Base-by-base conservation (phyloP, 2,329 filamentous ascomycete species). In the Aspergillus phoenicis region DNA sequence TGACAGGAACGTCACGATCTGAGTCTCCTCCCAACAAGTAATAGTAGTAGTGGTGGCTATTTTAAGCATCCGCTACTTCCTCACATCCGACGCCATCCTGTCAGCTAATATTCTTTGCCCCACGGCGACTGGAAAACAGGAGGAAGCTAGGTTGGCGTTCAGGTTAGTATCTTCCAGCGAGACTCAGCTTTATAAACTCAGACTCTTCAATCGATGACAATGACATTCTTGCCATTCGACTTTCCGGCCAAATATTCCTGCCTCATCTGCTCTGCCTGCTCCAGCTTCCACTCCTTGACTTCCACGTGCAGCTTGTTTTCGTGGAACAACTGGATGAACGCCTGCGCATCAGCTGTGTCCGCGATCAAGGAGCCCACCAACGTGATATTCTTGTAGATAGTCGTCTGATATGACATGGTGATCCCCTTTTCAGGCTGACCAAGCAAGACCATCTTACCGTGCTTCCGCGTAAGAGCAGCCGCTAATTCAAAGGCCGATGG, bases 391-490 rank as follows among this genome's bases (percentile, higher is more conserved):
- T 45, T 45, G 41, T 45, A 45, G 28, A 85, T 85, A 79, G 2
- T 66, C 65, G 61, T 62, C 2, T 48, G 39, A 33, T 60, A 77
- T 77, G 57, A 73, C 74, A 26, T 75, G 65, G 36, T 66, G 65
- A 17, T 78, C 66, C 24, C 74, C 71, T 20, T 68, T 70, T 57
- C 57, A 17, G 63, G 62, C 70, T 87, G 85, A n/a, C 84, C 85
- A 52, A 88, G 81, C 70, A 88, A 84, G 2, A 88, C 76, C 68
- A 87, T 76, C 0, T 76, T 80, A 2, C 84, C 85, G 67, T 88
- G 86, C 80, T 84, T 86, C 67, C 79, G 82, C 0, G 86, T 88
- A 0, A 86, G 75, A 0, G 41, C 41, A 11, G 41, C 41, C 20
- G 41, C 41, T 22, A 45, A 45, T 13, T 45, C 20, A 6, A 45